A percentile compares a stretch with the other conserved stretches of the same genome.
phyloP scores from a whole-genome alignment of 768 basidiomycete genomes.

The Calvatia gigantea region DNA sequence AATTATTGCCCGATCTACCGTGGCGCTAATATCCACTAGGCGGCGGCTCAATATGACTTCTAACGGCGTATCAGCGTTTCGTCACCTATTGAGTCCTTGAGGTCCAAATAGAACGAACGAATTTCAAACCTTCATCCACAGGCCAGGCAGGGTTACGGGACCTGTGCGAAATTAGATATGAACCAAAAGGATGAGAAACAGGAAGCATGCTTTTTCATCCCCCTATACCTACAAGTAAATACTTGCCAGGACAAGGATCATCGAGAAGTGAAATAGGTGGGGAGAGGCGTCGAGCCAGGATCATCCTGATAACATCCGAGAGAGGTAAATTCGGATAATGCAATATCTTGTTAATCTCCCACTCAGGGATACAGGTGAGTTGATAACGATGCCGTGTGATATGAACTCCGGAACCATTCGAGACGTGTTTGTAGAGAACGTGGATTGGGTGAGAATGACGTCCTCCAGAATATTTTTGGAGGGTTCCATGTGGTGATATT shows the following conservation, averaged over 20 bases:
- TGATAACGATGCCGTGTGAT: no score
- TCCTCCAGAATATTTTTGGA: no score
- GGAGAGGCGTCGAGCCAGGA: not conserved
- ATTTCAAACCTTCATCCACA: no score
- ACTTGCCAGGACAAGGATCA: not conserved
- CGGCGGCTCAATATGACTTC: not conserved
- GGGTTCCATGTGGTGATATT: no score
- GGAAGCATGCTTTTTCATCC: not conserved
- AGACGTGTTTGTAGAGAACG: no score
- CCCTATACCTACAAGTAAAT: not conserved
- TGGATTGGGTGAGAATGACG: no score
- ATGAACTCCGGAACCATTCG: no score
- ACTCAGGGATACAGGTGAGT: no score
- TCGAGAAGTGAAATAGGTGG: not conserved
- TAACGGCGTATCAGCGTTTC: not conserved
- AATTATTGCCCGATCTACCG: not conserved
- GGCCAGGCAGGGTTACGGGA: not conserved
- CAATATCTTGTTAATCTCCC: no score
- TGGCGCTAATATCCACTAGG: not conserved
- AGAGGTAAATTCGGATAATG: no score
- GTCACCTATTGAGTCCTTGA: not conserved
- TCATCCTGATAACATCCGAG: no score
- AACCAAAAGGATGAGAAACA: not conserved
- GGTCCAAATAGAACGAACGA: no score
- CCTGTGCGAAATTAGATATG: not conserved